A percentile compares a stretch with the other conserved stretches of the same genome.
Evolutionary conservation across 805 yeast species (phyloP).

Genomic region (Clavispora santaluciae): DNA sequence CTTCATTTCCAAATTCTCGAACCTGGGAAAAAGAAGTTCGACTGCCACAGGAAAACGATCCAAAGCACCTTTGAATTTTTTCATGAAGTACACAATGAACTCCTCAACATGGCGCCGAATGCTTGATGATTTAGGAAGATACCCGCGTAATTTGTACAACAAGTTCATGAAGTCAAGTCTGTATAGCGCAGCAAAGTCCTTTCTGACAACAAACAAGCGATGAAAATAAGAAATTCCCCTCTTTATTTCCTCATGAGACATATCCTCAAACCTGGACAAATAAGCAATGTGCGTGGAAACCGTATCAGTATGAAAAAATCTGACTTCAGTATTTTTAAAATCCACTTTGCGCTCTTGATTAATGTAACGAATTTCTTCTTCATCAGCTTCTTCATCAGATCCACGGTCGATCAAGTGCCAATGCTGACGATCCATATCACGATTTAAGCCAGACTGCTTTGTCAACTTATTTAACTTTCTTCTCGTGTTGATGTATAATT

Average conservation of each 20-base stretch:
- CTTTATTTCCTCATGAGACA: conserved; percentile 56
- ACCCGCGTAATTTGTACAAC: conserved; percentile 43
- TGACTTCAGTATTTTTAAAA: conserved; percentile 34
- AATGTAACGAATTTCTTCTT: conserved; percentile 29
- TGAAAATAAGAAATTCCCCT: conserved; percentile 67
- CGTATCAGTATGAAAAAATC: conserved; percentile 53
- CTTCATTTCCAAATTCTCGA: conserved; percentile 40
- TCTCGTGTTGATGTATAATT: conserved; percentile 43
- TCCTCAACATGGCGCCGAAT: conserved; percentile 59
- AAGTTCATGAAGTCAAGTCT: conserved; percentile 72
- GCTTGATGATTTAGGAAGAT: conserved; percentile 41
- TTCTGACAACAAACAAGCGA: conserved; percentile 54
- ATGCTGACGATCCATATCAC: conserved; percentile 15
- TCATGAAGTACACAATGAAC: conserved; percentile 62
- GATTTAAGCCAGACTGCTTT: conserved; percentile 14
- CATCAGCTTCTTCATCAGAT: conserved; percentile 25
- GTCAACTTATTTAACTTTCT: conserved; percentile 33
- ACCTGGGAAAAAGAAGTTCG: conserved; percentile 65
- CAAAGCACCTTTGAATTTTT: conserved; percentile 46
- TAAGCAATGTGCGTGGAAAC: conserved; percentile 63
- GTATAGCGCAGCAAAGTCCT: conserved; percentile 55
- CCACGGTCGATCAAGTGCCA: conserved; percentile 15
- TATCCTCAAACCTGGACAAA: conserved; percentile 56
- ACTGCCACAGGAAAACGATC: conserved; percentile 49
- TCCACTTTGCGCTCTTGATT: conserved; percentile 46